These are phyloP conservation scores for Colletotrichum australisinense DNA, from an alignment of 2,329 filamentous ascomycete genomes.

Conservation along the genomic window DNA sequence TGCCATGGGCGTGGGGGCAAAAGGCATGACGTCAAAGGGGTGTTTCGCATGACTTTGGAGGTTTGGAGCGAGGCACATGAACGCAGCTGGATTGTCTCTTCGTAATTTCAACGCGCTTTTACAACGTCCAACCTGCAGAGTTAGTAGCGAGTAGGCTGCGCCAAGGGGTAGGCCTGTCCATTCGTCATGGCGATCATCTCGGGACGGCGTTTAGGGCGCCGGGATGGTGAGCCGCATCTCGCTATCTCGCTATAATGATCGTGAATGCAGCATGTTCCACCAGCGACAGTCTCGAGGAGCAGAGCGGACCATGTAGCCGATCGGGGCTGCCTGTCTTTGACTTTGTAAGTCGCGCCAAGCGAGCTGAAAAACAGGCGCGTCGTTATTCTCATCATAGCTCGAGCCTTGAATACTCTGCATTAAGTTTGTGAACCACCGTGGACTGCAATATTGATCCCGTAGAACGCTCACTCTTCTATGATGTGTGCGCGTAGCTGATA, in stretches of 20 bases:
- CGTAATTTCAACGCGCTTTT: slow-evolving; percentile 8
- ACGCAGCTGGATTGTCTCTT: neutral
- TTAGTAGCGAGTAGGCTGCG: neutral
- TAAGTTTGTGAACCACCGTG: neutral
- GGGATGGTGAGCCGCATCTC: neutral
- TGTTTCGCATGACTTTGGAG: slow-evolving; percentile 1
- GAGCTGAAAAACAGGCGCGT: slow-evolving; percentile 1
- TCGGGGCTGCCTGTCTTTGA: neutral
- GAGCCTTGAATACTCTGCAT: neutral
- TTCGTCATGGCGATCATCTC: slow-evolving; percentile 5
- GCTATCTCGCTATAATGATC: neutral
- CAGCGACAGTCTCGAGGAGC: neutral
- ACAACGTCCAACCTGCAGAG: slow-evolving; percentile 11
- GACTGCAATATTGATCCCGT: neutral
- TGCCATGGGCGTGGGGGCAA: neutral
- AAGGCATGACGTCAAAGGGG: slow-evolving; percentile 27
- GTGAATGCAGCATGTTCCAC: neutral
- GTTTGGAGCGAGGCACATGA: neutral
- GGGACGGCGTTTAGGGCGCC: neutral
- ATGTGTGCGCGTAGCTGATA: too few relatives aligned
- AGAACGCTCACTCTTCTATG: neutral
- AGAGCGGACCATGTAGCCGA: neutral
- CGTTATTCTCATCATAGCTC: neutral
- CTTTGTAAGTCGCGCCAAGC: neutral
- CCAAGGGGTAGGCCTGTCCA: neutral